phyloP scores from a whole-genome alignment of 106 monocot species.

The Acanthochlamys bracteata region DNA sequence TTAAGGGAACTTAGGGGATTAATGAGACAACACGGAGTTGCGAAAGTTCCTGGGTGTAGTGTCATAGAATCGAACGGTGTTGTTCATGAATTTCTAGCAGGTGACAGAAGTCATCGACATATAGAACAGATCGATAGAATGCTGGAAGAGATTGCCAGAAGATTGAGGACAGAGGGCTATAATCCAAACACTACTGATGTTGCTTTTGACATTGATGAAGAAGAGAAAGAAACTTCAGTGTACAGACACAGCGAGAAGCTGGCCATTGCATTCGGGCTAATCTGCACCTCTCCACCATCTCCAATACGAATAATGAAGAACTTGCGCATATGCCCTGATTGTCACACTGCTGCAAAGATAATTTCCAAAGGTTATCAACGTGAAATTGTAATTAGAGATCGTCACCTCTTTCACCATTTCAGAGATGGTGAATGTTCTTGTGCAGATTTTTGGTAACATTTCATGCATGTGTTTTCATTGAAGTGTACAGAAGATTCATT shows the following conservation, averaged over 20 bases:
- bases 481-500: too few species aligned
- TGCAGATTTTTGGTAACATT: slow-evolving; percentile 10
- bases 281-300: slow-evolving; percentile 4
- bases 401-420: slow-evolving; percentile 3
- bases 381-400: slow-evolving; percentile 7
- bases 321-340: slow-evolving; percentile 8
- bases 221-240: slow-evolving; percentile 8
- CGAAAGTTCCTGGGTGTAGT: slow-evolving; percentile 31
- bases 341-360: slow-evolving; percentile 12
- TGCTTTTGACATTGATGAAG: slow-evolving; percentile 10
- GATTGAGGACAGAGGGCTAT: slow-evolving; percentile 4
- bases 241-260: slow-evolving; percentile 12
- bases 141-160: slow-evolving; percentile 4
- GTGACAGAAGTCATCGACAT: slow-evolving; percentile 4
- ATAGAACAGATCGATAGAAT: slow-evolving; percentile 8
- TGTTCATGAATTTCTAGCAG: slow-evolving; percentile 12
- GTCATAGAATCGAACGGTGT: slow-evolving; percentile 24
- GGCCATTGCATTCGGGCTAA: slow-evolving; percentile 12
- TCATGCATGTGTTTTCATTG: too few species aligned
- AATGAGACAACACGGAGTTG: slow-evolving; percentile 27
- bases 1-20: slow-evolving; percentile 13
- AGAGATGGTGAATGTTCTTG: slow-evolving; percentile 9
- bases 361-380: slow-evolving; percentile 5
- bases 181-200: slow-evolving; percentile 3
- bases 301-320: slow-evolving; percentile 13